Evolutionary conservation across 2,329 filamentous ascomycete genomes (phyloP), one percentile per base, ranked within the genome.

Genomic region (Sclerotinia trifoliorum): DNA sequence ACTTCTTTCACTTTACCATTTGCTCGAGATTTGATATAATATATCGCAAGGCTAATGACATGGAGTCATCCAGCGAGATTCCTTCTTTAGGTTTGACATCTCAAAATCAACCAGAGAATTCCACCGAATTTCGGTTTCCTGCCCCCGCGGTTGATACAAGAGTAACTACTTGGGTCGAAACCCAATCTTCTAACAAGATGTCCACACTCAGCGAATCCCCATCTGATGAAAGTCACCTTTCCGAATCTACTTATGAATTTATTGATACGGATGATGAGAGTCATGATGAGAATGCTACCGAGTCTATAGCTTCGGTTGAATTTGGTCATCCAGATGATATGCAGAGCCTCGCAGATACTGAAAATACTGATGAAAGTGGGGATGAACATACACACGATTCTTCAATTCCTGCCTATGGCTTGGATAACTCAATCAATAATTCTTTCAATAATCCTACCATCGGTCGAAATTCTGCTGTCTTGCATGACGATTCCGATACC

Each of bases 231-330:
- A 71, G 73, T 64, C 71, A 68, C 65, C 74, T 78, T 32, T 73
- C 72, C 19, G 76, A 76, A 48, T 78, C 77, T 64, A 69, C 75
- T 54, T 78, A 78, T 68, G 77, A 78, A 63, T 76, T 78, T 62
- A 73, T 78, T 70, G 77, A 78, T 61, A 78, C 76, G 5, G 77
- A 78, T 55, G 72, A 71, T 42, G 77, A 78, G 62, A 76, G 75
- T 66, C 74, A 75, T 65, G 76, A 77, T 65, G 77, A 73, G 71
- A 74, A 75, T 72, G 71, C 73, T 51, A 78, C 77, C 10, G 76
- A 78, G 52, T 78, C 77, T 42, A 70, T 78, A 62, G 76, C 76
- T 51, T 78, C 77, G 5, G 76, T 76, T 21, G 77, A 78, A 62
- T 76, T 75, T 64, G 73, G 74, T 68, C 74, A 74, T 63, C 73